A percentile compares a stretch with the other conserved stretches of the same genome.
Evolutionary conservation across 2,329 filamentous ascomycete species (phyloP).

Genomic region (Tolypocladium nubicola): DNA sequence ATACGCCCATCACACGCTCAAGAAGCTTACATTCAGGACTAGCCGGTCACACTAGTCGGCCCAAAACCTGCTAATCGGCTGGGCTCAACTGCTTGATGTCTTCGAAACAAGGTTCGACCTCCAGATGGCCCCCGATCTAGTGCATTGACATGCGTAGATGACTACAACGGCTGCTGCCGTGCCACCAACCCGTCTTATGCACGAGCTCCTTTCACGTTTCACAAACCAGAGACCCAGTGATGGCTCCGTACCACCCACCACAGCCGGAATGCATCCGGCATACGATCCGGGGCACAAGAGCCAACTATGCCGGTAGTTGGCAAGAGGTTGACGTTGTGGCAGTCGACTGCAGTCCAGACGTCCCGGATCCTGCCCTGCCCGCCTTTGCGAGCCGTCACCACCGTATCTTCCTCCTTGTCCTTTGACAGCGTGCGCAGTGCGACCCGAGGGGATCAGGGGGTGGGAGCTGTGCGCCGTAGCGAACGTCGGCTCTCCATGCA

Average conservation of each 20-base stretch:
- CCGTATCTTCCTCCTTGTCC: neutral
- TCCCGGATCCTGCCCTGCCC: neutral
- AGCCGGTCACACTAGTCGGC: neutral
- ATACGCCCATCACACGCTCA: neutral
- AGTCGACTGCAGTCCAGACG: neutral
- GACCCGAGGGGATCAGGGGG: neutral
- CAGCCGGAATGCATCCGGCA: neutral
- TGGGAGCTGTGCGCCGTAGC: neutral
- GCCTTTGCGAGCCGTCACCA: neutral
- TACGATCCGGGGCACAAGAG: neutral
- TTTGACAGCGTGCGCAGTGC: neutral
- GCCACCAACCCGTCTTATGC: neutral
- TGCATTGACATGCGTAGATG: neutral
- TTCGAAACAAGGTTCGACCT: neutral
- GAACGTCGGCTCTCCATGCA: neutral
- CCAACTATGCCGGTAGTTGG: neutral
- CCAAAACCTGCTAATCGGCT: neutral
- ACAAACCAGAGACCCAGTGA: neutral
- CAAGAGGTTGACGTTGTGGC: neutral
- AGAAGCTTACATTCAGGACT: neutral
- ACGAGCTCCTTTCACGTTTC: neutral
- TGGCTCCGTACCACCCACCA: neutral
- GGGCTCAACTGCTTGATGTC: neutral
- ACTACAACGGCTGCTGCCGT: neutral
- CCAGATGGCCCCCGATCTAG: neutral